Base-by-base conservation (phyloP, 2,329 filamentous ascomycete genomes). In the Penicillium hordei region DNA sequence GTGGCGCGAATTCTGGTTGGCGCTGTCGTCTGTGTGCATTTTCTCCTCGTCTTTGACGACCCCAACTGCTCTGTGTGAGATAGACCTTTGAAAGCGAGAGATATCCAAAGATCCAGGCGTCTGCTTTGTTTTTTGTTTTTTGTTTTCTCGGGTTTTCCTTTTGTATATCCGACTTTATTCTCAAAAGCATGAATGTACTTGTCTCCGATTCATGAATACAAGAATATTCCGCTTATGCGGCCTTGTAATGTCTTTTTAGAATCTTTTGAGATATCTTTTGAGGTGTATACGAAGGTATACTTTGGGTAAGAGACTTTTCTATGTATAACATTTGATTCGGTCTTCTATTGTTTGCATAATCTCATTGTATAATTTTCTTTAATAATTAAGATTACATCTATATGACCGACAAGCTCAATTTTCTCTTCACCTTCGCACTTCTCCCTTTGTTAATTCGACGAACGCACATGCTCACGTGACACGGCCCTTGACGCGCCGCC, bases 51-150 rank as follows among this genome's bases (percentile, higher is more conserved):
- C 63, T 58, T 65, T 60, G 60, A 65, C 64, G 64, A 64, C 57
- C 64, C 55, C 61, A 70, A 65, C 69, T 68, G 65, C 70, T 65
- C 65, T 69, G 63, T 68, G 64, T 66, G 68, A 72, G 67, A 74
- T 75, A 75, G 72, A 76, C 65, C 65, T 67, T 72, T 70, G 67
- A 43, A 43, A 72, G 72, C 71, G 68, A 73, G 70, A 72, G 73
- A 76, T 75, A 75, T 51, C 72, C 72, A 75, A 53, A 68, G 68
- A 70, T 72, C 65, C 71, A 71, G 67, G 69, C 68, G 60, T 72
- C 64, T 69, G 61, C 67, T 67, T 45, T 43, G 38, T 25, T 64
- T 49, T 56, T 61, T 23, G 21, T 54, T 54, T 45, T 33, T 48
- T 10, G 34, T 27, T 51, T 38, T 50, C 58, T 52, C 36, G 57